A percentile compares a stretch with the other conserved stretches of the same genome.
These are phyloP conservation scores for Calonectria crousiana DNA, from an alignment of 2,329 filamentous ascomycete species.

Conservation along the genomic window DNA sequence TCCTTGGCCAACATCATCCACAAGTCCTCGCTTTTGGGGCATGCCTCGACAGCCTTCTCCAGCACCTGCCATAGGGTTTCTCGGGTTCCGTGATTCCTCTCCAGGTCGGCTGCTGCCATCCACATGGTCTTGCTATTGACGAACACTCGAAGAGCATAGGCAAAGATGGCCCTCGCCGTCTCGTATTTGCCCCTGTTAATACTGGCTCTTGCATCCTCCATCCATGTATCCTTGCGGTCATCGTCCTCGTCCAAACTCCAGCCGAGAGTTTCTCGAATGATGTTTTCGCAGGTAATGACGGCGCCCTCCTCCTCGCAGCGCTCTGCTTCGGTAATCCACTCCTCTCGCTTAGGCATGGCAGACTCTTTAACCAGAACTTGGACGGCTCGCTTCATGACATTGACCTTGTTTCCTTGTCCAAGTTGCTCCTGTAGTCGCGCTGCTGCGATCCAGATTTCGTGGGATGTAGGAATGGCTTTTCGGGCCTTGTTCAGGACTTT, in stretches of 20 bases:
- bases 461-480: slow-evolving; percentile 91
- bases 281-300: slow-evolving; percentile 85
- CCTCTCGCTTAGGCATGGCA: slow-evolving; percentile 96
- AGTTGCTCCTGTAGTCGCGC: slow-evolving; percentile 90
- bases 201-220: slow-evolving; percentile 89
- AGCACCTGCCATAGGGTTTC: slow-evolving; percentile 87
- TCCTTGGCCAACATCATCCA: slow-evolving; percentile 98
- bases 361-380: slow-evolving; percentile 90
- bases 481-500: slow-evolving; percentile 95
- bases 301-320: slow-evolving; percentile 94
- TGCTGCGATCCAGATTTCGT: slow-evolving; percentile 97
- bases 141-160: slow-evolving; percentile 90
- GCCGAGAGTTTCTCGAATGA: slow-evolving; percentile 91
- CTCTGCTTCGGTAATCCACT: slow-evolving; percentile 96
- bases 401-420: slow-evolving; percentile 82
- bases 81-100: slow-evolving; percentile 87
- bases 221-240: slow-evolving; percentile 94
- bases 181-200: slow-evolving; percentile 87
- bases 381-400: slow-evolving; percentile 94
- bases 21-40: slow-evolving; percentile 88
- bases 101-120: slow-evolving; percentile 90
- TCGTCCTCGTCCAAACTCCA: slow-evolving; percentile 97
- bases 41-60: slow-evolving; percentile 94
- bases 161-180: slow-evolving; percentile 93
- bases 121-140: slow-evolving; percentile 89